phyloP scores from a whole-genome alignment of 768 basidiomycete species.

The Naganishia randhawae region DNA sequence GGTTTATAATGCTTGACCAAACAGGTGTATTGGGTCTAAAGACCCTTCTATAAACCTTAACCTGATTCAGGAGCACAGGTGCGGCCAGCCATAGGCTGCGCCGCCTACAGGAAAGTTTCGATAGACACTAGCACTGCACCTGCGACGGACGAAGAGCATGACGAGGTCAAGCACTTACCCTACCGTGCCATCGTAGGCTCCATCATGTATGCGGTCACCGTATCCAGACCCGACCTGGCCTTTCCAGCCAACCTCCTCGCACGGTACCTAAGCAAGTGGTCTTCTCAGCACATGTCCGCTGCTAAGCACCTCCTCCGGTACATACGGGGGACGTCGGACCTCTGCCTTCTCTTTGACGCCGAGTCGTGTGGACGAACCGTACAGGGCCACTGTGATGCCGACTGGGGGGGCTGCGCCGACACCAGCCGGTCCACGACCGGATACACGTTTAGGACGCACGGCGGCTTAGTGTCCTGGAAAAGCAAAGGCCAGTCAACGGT shows the following conservation, averaged over 20 bases:
- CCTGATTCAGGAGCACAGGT: no score
- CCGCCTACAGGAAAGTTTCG: background rate
- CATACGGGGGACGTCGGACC: slow-evolving; percentile 27
- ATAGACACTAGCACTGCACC: no score
- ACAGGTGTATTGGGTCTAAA: background rate
- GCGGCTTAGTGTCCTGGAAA: slow-evolving; percentile 50
- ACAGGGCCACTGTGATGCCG: slow-evolving; percentile 41
- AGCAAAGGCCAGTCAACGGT: slow-evolving; percentile 51
- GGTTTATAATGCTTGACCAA: background rate
- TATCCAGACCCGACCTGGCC: slow-evolving; percentile 32
- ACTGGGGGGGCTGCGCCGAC: slow-evolving; percentile 42
- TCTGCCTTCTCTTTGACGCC: slow-evolving; percentile 30
- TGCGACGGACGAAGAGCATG: slow-evolving; percentile 31
- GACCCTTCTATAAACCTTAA: background rate
- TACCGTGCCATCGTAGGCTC: slow-evolving; percentile 11
- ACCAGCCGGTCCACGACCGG: slow-evolving; percentile 42
- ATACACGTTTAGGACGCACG: slow-evolving; percentile 49
- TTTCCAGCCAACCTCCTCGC: slow-evolving; percentile 26
- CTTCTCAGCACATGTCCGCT: slow-evolving; percentile 26
- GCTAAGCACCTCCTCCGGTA: slow-evolving; percentile 33
- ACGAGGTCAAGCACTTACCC: slow-evolving; percentile 14
- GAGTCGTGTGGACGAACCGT: background rate
- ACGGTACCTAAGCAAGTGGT: slow-evolving; percentile 26
- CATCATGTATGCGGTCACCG: slow-evolving; percentile 17
- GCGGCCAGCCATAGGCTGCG: background rate